Percentiles rank a stretch among this genome's conserved stretches.
These are phyloP conservation scores for Ceratopteris richardii DNA, from an alignment of 75 land plant species.

Conservation along the genomic window DNA sequence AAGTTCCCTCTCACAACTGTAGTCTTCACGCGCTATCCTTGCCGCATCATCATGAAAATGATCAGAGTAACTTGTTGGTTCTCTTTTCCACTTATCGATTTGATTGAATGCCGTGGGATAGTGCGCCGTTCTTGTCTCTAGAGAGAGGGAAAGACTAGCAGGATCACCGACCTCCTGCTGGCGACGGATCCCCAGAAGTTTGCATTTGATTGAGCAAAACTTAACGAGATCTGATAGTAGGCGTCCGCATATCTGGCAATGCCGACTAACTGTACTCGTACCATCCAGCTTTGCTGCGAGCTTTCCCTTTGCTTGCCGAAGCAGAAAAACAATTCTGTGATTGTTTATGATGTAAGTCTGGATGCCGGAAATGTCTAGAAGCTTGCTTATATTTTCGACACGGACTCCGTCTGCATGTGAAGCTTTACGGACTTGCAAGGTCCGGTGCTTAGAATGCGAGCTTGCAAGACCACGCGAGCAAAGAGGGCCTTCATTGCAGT, in stretches of 20 bases:
- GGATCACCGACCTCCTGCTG: no score
- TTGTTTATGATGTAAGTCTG: conserved; percentile 22
- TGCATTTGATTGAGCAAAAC: conserved; percentile 22
- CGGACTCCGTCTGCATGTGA: conserved; percentile 21
- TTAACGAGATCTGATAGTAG: conserved; percentile 1
- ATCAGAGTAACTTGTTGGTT: not conserved
- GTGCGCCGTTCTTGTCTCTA: not conserved
- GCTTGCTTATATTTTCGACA: conserved; percentile 10
- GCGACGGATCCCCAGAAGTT: conserved; percentile 8
- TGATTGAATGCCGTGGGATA: no score
- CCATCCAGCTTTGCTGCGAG: no score
- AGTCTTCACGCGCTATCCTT: not conserved
- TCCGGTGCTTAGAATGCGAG: conserved; percentile 15
- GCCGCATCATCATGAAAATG: not conserved
- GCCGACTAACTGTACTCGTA: no score
- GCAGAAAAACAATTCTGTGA: conserved; percentile 23
- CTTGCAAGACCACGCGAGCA: conserved; percentile 9
- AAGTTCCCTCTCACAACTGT: no score
- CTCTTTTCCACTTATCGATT: no score
- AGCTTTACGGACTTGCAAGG: conserved; percentile 19
- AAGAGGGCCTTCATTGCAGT: conserved; percentile 24
- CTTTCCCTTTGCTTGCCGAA: no score
- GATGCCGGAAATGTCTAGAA: conserved; percentile 17
- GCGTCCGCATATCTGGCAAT: conserved; percentile 12
- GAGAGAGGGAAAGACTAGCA: not conserved